phyloP scores from a whole-genome alignment of 2,329 filamentous ascomycete species.

The Parastagonospora nodorum region DNA sequence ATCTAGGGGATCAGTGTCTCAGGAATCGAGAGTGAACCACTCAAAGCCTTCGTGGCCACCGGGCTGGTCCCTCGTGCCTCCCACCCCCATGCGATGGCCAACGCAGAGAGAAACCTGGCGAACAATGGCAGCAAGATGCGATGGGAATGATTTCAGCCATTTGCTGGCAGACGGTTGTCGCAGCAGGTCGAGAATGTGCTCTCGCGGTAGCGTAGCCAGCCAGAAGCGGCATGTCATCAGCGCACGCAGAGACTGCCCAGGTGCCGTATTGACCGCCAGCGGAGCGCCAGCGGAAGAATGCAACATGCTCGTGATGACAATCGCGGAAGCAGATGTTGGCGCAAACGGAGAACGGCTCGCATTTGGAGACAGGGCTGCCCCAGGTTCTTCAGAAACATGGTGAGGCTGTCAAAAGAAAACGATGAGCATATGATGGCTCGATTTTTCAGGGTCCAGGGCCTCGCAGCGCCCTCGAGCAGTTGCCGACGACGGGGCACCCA shows the following conservation, averaged over 20 bases:
- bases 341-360: slow-evolving; percentile 4
- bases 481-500: slow-evolving; percentile 28
- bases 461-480: slow-evolving; percentile 3
- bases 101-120: slow-evolving; percentile 28
- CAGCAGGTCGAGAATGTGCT: slow-evolving; percentile 19
- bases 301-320: slow-evolving; percentile 31
- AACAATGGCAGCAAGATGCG: slow-evolving; percentile 29
- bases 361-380: not conserved
- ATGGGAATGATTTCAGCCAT: slow-evolving; percentile 13
- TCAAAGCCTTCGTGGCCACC: slow-evolving; percentile 17
- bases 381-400: not conserved
- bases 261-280: slow-evolving; percentile 23
- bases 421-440: slow-evolving; percentile 1
- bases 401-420: slow-evolving; percentile 17
- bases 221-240: slow-evolving; percentile 37
- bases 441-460: slow-evolving; percentile 15
- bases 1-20: slow-evolving; percentile 28
- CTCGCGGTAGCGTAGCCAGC: slow-evolving; percentile 15
- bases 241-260: slow-evolving; percentile 21
- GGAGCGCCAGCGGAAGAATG: slow-evolving; percentile 37
- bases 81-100: slow-evolving; percentile 19
- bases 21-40: slow-evolving; percentile 9
- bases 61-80: slow-evolving; percentile 29
- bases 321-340: slow-evolving; percentile 2
- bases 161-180: slow-evolving; percentile 6